Percentiles rank a stretch among this genome's conserved stretches.
phyloP scores from a whole-genome alignment of 805 yeast genomes.

The Tetrapisispora pingtungensis region DNA sequence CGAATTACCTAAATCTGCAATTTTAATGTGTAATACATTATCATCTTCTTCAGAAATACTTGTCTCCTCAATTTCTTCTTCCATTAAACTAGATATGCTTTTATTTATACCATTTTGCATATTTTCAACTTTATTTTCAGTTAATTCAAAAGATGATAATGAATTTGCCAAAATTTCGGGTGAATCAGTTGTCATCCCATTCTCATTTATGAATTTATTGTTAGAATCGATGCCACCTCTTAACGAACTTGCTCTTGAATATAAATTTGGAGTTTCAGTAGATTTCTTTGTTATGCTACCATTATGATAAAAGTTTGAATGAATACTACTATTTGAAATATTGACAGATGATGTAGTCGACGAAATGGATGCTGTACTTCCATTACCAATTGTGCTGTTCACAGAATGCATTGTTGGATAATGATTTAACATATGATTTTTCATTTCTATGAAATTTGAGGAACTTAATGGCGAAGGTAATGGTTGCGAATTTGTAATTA shows the following conservation, averaged over 20 bases:
- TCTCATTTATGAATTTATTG: neutral
- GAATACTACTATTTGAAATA: conserved; percentile 4
- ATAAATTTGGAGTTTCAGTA: neutral
- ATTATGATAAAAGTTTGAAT: conserved; percentile 2
- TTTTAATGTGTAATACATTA: conserved; percentile 64
- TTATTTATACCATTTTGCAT: neutral
- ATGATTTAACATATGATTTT: conserved; percentile 20
- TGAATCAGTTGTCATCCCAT: neutral
- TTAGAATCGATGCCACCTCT: neutral
- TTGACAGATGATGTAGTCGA: conserved; percentile 7
- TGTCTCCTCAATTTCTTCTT: neutral
- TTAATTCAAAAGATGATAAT: conserved; percentile 32
- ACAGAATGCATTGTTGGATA: neutral
- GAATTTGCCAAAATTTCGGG: conserved; percentile 21
- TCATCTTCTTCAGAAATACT: conserved; percentile 11
- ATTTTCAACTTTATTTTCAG: conserved; percentile 6
- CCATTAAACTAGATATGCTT: conserved; percentile 1
- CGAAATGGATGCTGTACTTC: conserved; percentile 1
- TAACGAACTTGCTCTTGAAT: neutral
- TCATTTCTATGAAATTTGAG: conserved; percentile 28
- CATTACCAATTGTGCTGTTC: neutral
- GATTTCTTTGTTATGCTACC: neutral
- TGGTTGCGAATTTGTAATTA: conserved; percentile 88
- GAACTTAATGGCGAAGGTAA: conserved; percentile 79
- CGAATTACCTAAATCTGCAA: conserved; percentile 91